A percentile compares a stretch with the other conserved stretches of the same genome.
These are phyloP conservation scores for Trichoderma sp. DNA, from an alignment of 2,329 filamentous ascomycete genomes.

Conservation along the genomic window DNA sequence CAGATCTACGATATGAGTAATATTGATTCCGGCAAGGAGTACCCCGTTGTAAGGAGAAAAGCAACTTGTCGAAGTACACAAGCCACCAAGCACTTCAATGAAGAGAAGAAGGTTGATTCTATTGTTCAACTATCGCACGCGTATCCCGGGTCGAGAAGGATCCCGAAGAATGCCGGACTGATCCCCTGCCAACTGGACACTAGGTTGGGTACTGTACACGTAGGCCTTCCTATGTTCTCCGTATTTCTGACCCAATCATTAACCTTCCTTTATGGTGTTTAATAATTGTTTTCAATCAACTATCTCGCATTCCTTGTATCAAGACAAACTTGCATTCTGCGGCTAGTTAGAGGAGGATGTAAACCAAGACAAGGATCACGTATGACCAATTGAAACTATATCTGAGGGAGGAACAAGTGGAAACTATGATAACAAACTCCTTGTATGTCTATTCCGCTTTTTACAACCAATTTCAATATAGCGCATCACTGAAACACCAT, in stretches of 20 bases:
- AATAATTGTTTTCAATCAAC: background rate
- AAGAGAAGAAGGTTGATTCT: background rate
- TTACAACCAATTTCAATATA: background rate
- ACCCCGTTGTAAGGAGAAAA: background rate
- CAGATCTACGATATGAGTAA: background rate
- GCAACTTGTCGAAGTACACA: background rate
- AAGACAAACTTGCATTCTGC: background rate
- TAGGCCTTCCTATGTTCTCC: background rate
- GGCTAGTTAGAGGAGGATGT: background rate
- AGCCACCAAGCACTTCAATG: background rate
- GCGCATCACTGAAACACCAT: background rate
- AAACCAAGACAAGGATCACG: background rate
- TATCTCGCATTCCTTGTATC: background rate
- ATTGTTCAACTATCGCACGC: background rate
- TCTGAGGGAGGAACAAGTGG: background rate
- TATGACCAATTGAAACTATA: background rate
- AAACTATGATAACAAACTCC: background rate
- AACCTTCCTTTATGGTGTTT: background rate
- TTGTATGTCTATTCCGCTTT: background rate
- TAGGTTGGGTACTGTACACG: background rate
- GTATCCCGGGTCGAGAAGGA: background rate
- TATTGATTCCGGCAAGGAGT: background rate
- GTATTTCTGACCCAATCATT: background rate
- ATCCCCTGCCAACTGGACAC: background rate
- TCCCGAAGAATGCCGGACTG: background rate